Conservation (phyloP, 2,329 filamentous ascomycete genomes). For the Pestalotiopsis sp. region DNA sequence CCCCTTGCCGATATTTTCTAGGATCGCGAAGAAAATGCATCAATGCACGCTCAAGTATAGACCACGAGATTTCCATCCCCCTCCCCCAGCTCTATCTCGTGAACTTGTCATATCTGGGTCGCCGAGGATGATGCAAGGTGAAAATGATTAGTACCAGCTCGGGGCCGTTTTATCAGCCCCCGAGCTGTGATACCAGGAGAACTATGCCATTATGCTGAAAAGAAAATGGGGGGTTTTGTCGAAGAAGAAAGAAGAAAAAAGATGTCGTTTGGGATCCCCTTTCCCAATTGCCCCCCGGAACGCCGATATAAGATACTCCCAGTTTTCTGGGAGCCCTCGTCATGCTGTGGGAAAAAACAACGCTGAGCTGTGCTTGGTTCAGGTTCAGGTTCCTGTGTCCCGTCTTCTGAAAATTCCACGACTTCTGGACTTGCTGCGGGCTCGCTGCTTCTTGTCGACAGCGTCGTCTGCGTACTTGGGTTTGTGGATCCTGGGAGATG, state of each 20-base stretch:
- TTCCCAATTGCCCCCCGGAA: slow-evolving; percentile 1
- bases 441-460: slow-evolving; percentile 56
- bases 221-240: background rate
- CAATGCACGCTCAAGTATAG: background rate
- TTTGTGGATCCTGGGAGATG: slow-evolving; percentile 82
- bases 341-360: background rate
- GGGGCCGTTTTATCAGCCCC: background rate
- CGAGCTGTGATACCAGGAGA: background rate
- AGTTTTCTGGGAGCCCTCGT: background rate
- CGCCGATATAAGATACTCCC: background rate
- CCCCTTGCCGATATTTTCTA: background rate
- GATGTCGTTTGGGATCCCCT: background rate
- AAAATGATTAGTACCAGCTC: background rate
- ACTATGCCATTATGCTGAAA: background rate
- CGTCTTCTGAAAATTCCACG: slow-evolving; percentile 73
- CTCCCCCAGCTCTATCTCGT: background rate
- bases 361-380: background rate
- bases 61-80: background rate
- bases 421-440: slow-evolving; percentile 75
- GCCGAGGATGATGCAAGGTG: background rate
- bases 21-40: background rate
- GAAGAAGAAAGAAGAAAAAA: background rate
- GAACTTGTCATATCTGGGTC: background rate
- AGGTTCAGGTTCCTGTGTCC: slow-evolving; percentile 23
- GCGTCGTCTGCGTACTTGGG: slow-evolving; percentile 81